phyloP scores from a whole-genome alignment of 2,329 filamentous ascomycete genomes.

The Cercospora sesami region DNA sequence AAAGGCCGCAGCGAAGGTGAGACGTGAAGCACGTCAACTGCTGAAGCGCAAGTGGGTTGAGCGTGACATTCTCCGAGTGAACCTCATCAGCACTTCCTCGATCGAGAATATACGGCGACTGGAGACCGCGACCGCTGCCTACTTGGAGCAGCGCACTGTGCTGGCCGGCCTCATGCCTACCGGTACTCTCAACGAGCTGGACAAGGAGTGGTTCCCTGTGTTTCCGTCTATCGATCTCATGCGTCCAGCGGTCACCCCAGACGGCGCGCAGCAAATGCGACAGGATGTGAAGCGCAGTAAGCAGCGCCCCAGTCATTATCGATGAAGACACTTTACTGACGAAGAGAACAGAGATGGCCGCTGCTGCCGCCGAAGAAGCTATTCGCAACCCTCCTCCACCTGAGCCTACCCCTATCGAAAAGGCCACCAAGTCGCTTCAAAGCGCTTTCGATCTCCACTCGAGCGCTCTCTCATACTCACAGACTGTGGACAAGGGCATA shows the following conservation, averaged over 20 bases:
- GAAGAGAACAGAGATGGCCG: background rate
- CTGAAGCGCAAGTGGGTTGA: constrained; percentile 27
- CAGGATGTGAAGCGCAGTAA: background rate
- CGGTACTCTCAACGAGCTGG: constrained; percentile 27
- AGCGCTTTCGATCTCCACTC: constrained; percentile 14
- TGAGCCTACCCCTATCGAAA: background rate
- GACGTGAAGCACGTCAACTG: constrained; percentile 22
- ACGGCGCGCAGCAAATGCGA: background rate
- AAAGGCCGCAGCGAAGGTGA: constrained; percentile 12
- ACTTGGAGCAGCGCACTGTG: constrained; percentile 22
- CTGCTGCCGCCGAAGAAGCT: background rate
- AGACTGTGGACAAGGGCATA: constrained; percentile 17
- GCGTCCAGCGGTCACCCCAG: constrained; percentile 19
- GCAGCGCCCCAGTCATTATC: background rate
- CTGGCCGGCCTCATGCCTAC: constrained; percentile 24
- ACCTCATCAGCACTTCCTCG: constrained; percentile 19
- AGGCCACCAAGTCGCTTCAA: constrained; percentile 14
- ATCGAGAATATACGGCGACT: constrained; percentile 18
- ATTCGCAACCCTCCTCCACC: background rate
- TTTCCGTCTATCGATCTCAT: constrained; percentile 7
- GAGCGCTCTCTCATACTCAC: constrained; percentile 15
- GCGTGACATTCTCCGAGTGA: constrained; percentile 22
- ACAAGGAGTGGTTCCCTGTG: constrained; percentile 23
- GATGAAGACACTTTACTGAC: background rate
- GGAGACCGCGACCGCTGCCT: constrained; percentile 13